Evolutionary conservation across 805 yeast species (phyloP).

Genomic region (Brettanomyces custersianus): DNA sequence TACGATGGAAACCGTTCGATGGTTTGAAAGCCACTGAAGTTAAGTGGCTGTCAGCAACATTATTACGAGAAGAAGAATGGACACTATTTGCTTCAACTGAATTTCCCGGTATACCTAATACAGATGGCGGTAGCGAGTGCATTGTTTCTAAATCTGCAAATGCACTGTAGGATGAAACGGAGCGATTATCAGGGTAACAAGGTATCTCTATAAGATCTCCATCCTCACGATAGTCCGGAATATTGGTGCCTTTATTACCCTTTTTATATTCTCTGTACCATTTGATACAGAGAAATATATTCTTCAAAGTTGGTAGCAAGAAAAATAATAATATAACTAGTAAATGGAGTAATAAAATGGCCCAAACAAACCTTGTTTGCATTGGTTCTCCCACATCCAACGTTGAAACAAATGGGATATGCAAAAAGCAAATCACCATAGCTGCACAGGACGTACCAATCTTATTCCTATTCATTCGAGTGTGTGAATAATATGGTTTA

Average conservation of each 20-base stretch:
- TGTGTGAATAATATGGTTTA: slow-evolving; percentile 27
- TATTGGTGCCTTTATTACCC: slow-evolving; percentile 16
- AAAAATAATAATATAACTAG: slow-evolving; percentile 16
- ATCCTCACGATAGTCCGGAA: slow-evolving; percentile 14
- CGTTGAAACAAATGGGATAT: slow-evolving; percentile 32
- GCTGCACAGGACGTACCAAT: slow-evolving; percentile 30
- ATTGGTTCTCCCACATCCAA: slow-evolving; percentile 28
- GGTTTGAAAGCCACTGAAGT: not conserved
- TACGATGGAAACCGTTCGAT: not conserved
- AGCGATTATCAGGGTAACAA: slow-evolving; percentile 6
- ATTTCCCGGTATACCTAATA: not conserved
- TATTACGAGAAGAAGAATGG: not conserved
- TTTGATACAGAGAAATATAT: slow-evolving; percentile 18
- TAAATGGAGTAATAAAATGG: slow-evolving; percentile 33
- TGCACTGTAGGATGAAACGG: not conserved
- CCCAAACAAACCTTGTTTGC: slow-evolving; percentile 35
- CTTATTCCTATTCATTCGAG: slow-evolving; percentile 23
- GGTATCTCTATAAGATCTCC: slow-evolving; percentile 17
- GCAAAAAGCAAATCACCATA: slow-evolving; percentile 30
- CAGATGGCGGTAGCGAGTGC: slow-evolving; percentile 2
- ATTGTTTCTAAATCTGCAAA: slow-evolving; percentile 4
- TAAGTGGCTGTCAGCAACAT: not conserved
- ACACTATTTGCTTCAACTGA: not conserved
- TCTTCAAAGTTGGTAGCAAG: slow-evolving; percentile 20
- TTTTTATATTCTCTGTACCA: slow-evolving; percentile 10